Evolutionary conservation across 495 filamentous ascomycete genomes (phyloP).

Genomic region (Parmelia sp.): DNA sequence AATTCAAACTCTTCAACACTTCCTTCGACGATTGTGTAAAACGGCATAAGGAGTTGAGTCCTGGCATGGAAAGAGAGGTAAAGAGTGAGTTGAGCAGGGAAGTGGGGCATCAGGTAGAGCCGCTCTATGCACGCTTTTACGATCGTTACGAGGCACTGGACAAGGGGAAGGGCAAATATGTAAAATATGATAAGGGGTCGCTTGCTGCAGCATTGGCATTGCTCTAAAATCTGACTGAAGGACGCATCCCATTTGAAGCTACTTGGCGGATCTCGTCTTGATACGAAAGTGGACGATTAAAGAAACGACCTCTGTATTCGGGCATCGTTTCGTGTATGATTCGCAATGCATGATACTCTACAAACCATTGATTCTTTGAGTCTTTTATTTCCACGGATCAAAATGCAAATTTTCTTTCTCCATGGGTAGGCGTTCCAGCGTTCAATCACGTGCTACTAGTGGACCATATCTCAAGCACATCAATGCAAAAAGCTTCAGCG

Average conservation of each 20-base stretch:
- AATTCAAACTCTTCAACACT: constrained; percentile 86
- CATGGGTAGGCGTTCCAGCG: neutral
- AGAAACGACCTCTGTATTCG: neutral
- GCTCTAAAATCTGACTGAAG: neutral
- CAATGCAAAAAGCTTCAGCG: neutral
- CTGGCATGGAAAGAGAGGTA: constrained; percentile 78
- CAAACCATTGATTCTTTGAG: neutral
- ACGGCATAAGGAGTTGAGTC: constrained; percentile 69
- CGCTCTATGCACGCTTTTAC: constrained; percentile 90
- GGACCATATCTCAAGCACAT: neutral
- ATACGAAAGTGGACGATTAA: neutral
- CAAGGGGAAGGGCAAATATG: constrained; percentile 93
- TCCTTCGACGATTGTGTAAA: constrained; percentile 81
- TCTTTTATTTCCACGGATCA: neutral
- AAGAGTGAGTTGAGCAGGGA: constrained; percentile 49
- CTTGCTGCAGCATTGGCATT: constrained; percentile 44
- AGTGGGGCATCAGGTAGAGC: constrained; percentile 83
- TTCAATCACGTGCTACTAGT: neutral
- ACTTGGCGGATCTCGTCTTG: neutral
- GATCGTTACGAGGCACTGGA: constrained; percentile 97
- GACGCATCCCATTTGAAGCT: neutral
- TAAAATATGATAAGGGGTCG: constrained; percentile 83
- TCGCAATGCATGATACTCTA: neutral
- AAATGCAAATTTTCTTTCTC: neutral
- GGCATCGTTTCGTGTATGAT: neutral